Evolutionary conservation across 163 green algal genomes (phyloP).

Genomic region (Volvox carteri): DNA sequence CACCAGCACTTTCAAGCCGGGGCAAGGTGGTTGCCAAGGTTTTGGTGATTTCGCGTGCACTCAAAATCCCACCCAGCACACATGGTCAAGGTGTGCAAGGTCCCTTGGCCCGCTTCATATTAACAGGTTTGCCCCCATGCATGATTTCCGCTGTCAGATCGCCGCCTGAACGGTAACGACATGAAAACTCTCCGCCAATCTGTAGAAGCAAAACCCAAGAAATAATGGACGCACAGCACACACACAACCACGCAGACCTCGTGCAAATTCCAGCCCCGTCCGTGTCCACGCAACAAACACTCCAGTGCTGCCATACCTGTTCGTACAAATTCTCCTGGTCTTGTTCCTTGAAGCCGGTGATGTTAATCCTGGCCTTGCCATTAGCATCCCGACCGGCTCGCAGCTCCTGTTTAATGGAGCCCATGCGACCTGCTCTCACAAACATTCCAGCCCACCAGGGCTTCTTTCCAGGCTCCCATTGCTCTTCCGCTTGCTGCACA

Average conservation of each 20-base stretch:
- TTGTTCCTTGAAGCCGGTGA: constrained; percentile 83
- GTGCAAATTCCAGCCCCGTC: not conserved
- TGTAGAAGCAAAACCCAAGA: too few relatives aligned
- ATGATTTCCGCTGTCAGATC: not conserved
- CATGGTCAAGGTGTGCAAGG: constrained; percentile 20
- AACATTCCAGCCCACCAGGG: constrained; percentile 81
- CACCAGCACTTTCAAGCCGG: constrained; percentile 4
- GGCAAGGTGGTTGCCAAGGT: constrained; percentile 35
- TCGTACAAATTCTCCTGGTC: constrained; percentile 88
- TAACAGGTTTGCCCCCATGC: not conserved
- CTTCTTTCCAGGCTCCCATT: constrained; percentile 53
- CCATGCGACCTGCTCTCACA: constrained; percentile 61
- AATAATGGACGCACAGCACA: not conserved
- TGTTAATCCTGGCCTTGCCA: constrained; percentile 66
- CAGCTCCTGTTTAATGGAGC: constrained; percentile 52
- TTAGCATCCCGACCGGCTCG: constrained; percentile 1
- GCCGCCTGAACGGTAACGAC: too few relatives aligned
- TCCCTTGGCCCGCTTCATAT: constrained; percentile 45
- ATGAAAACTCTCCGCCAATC: too few relatives aligned
- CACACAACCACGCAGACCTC: not conserved
- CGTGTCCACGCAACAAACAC: not conserved
- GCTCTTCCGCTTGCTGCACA: not conserved
- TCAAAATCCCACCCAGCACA: constrained; percentile 47
- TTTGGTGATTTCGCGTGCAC: constrained; percentile 54
- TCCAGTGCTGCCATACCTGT: constrained; percentile 55